Evolutionary conservation across 306 rosid species (phyloP).

Genomic region (Fragaria vesca): DNA sequence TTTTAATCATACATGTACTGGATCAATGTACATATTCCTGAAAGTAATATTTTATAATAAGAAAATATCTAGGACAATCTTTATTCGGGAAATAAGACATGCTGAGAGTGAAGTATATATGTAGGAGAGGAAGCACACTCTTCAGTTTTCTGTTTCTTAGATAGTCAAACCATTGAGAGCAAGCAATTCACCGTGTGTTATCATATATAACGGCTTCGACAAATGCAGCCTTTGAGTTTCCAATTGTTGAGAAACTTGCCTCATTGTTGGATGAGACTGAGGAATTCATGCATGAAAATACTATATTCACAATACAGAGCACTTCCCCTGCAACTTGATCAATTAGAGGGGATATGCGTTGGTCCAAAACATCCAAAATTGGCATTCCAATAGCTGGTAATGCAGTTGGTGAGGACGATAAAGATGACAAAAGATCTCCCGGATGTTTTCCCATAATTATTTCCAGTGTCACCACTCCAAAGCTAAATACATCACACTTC

Average conservation of each 20-base stretch:
- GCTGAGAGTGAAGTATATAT: background rate
- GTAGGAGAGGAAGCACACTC: too few species aligned
- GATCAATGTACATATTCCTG: too few species aligned
- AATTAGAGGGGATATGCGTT: background rate
- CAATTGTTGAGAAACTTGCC: slow-evolving; percentile 7
- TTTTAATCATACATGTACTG: too few species aligned
- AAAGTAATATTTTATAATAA: background rate
- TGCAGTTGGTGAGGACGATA: background rate
- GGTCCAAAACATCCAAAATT: slow-evolving; percentile 10
- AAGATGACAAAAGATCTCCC: background rate
- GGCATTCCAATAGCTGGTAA: background rate
- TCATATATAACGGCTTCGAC: background rate
- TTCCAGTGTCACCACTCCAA: slow-evolving; percentile 21
- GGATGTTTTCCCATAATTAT: slow-evolving; percentile 20
- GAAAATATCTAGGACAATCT: background rate
- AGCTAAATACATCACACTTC: too few species aligned
- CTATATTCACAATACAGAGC: background rate
- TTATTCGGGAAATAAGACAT: background rate
- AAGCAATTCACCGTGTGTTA: background rate
- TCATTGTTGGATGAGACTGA: slow-evolving; percentile 17
- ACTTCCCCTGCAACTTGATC: background rate
- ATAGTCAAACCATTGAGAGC: background rate
- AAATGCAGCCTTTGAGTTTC: background rate
- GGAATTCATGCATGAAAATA: background rate
- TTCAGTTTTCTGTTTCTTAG: background rate